These are phyloP conservation scores for Helminthosporium solani DNA, from an alignment of 2,329 filamentous ascomycete genomes.

Conservation along the genomic window DNA sequence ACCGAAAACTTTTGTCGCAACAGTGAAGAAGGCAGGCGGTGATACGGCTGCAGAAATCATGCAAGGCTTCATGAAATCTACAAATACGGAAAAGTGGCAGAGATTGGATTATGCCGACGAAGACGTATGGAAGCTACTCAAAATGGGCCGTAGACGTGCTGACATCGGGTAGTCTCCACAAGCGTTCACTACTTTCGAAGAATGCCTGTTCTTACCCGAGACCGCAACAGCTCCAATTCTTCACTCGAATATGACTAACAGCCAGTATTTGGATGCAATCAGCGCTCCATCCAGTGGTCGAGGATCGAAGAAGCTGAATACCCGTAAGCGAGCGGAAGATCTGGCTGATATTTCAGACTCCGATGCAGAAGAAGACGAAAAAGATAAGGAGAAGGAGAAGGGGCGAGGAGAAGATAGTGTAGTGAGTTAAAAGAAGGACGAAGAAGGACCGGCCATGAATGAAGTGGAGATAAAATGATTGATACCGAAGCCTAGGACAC, in stretches of 20 bases:
- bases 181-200: slow-evolving; percentile 74
- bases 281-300: slow-evolving; percentile 52
- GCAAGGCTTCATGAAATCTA: slow-evolving; percentile 72
- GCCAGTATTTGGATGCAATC: slow-evolving; percentile 64
- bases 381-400: too few relatives aligned
- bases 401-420: neutral
- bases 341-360: slow-evolving; percentile 37
- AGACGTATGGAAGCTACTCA: slow-evolving; percentile 51
- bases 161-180: slow-evolving; percentile 53
- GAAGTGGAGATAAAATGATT: neutral
- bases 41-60: slow-evolving; percentile 68
- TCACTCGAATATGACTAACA: slow-evolving; percentile 56
- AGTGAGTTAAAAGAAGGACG: slow-evolving; percentile 1
- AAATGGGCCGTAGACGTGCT: slow-evolving; percentile 2
- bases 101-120: slow-evolving; percentile 79
- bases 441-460: neutral
- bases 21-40: slow-evolving; percentile 74
- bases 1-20: slow-evolving; percentile 80
- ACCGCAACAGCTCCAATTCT: slow-evolving; percentile 50
- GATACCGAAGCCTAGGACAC: neutral
- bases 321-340: slow-evolving; percentile 26
- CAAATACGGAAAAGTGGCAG: slow-evolving; percentile 82
- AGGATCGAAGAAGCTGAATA: slow-evolving; percentile 43
- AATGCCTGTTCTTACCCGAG: slow-evolving; percentile 64
- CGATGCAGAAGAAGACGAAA: slow-evolving; percentile 19